Conservation (phyloP, 257 asterid genomes). For the Solanum acaule region DNA sequence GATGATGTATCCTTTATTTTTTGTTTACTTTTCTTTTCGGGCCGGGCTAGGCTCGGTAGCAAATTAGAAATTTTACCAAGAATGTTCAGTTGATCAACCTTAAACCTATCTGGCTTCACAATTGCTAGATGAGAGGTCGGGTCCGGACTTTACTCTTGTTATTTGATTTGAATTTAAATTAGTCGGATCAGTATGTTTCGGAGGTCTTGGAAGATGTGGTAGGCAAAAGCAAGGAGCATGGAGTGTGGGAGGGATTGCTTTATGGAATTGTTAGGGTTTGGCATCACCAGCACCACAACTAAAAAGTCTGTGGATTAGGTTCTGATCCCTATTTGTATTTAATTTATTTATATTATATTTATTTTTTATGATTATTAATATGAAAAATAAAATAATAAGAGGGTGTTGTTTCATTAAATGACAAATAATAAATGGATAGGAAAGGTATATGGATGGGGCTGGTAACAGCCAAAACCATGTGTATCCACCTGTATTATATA, state of each 20-base stretch:
- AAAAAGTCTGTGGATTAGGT: constrained; percentile 53
- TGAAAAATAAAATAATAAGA: neutral
- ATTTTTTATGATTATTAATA: neutral
- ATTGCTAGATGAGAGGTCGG: neutral
- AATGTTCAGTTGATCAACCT: neutral
- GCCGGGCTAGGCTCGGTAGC: neutral
- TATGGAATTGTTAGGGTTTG: neutral
- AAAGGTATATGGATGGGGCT: constrained; percentile 30
- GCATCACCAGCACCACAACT: constrained; percentile 37
- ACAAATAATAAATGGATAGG: constrained; percentile 49
- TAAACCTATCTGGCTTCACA: neutral
- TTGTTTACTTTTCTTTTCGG: neutral
- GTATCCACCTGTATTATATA: constrained; percentile 10
- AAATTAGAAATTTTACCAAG: neutral
- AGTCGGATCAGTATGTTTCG: neutral
- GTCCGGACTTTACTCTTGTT: neutral
- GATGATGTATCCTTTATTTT: constrained; percentile 18
- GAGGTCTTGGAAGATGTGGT: neutral
- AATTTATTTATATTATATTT: neutral
- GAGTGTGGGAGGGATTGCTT: neutral
- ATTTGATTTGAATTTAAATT: neutral
- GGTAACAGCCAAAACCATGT: constrained; percentile 48
- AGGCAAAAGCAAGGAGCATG: neutral
- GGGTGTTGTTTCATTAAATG: constrained; percentile 28
- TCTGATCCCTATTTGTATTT: constrained; percentile 8